Evolutionary conservation across 2,329 filamentous ascomycete genomes (phyloP).

Genomic region (Nemania diffusa): DNA sequence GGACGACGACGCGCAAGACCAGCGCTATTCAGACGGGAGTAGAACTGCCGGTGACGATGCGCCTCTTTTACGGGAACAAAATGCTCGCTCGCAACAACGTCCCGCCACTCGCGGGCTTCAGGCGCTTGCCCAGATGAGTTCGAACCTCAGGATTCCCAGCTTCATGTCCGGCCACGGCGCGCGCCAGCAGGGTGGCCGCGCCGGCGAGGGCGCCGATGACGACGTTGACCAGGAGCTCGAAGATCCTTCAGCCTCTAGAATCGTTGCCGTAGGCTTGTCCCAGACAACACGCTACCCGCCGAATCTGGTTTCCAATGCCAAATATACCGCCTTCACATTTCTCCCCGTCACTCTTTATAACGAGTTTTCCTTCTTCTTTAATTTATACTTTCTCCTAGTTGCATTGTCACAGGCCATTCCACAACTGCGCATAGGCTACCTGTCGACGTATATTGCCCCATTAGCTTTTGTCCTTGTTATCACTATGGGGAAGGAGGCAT

Average conservation of each 20-base stretch:
- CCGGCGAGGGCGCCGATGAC: slow-evolving; percentile 62
- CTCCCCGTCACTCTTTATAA: slow-evolving; percentile 95
- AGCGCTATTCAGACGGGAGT: slow-evolving; percentile 69
- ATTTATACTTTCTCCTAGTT: slow-evolving; percentile 97
- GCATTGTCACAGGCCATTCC: slow-evolving; percentile 94
- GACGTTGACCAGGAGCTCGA: slow-evolving; percentile 64
- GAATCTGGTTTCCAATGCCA: slow-evolving; percentile 95
- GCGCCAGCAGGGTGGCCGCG: slow-evolving; percentile 54
- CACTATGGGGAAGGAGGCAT: slow-evolving; percentile 94
- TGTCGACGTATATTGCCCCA: slow-evolving; percentile 93
- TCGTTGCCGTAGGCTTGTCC: slow-evolving; percentile 77
- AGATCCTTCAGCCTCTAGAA: slow-evolving; percentile 76
- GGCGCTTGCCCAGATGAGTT: slow-evolving; percentile 59
- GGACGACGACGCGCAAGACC: slow-evolving; percentile 66
- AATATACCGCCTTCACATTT: slow-evolving; percentile 96
- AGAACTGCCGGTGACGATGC: slow-evolving; percentile 74
- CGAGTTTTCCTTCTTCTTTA: slow-evolving; percentile 99
- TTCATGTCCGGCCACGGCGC: slow-evolving; percentile 65
- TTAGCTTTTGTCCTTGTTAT: slow-evolving; percentile 91
- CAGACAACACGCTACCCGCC: slow-evolving; percentile 83
- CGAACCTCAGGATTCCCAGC: slow-evolving; percentile 71
- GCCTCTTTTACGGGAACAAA: slow-evolving; percentile 70
- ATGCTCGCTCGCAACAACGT: slow-evolving; percentile 48
- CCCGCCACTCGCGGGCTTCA: slow-evolving; percentile 56
- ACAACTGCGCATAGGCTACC: slow-evolving; percentile 88